A percentile compares a stretch with the other conserved stretches of the same genome.
Conservation (phyloP, 257 asterid species). For the Capsicum rhomboideum region DNA sequence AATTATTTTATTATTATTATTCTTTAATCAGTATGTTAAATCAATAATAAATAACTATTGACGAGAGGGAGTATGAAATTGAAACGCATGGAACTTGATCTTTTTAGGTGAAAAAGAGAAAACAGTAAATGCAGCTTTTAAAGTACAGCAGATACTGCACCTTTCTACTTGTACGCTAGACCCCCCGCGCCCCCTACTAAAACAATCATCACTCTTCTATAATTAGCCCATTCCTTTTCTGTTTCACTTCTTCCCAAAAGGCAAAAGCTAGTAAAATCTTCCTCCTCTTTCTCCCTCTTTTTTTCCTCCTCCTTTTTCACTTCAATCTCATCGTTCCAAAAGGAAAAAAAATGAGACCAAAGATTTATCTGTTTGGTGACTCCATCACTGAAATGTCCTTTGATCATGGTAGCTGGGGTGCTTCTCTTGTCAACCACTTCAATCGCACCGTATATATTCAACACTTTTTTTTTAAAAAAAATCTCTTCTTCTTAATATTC, state of each 20-base stretch:
- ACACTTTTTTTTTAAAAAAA: too few species aligned
- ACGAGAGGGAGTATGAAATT: too few species aligned
- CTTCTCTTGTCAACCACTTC: conserved; percentile 72
- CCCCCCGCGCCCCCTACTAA: background rate
- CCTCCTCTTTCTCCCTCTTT: background rate
- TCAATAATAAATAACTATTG: too few species aligned
- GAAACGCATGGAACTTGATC: too few species aligned
- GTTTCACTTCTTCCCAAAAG: background rate
- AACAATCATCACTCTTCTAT: background rate
- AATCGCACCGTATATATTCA: conserved; percentile 42
- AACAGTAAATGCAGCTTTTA: background rate
- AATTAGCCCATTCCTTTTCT: background rate
- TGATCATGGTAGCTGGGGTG: conserved; percentile 75
- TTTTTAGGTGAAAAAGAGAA: background rate
- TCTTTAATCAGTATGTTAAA: too few species aligned
- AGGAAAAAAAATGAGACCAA: conserved; percentile 51
- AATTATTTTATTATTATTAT: too few species aligned
- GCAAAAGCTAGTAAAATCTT: background rate
- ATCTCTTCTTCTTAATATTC: background rate
- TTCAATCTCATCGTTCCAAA: background rate
- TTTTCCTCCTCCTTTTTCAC: background rate
- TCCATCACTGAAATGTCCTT: conserved; percentile 81
- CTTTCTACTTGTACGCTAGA: background rate
- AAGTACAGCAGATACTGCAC: background rate
- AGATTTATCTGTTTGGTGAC: conserved; percentile 83